A percentile compares a stretch with the other conserved stretches of the same genome.
Conservation (phyloP, 768 basidiomycete species). For the Boletus sp. region DNA sequence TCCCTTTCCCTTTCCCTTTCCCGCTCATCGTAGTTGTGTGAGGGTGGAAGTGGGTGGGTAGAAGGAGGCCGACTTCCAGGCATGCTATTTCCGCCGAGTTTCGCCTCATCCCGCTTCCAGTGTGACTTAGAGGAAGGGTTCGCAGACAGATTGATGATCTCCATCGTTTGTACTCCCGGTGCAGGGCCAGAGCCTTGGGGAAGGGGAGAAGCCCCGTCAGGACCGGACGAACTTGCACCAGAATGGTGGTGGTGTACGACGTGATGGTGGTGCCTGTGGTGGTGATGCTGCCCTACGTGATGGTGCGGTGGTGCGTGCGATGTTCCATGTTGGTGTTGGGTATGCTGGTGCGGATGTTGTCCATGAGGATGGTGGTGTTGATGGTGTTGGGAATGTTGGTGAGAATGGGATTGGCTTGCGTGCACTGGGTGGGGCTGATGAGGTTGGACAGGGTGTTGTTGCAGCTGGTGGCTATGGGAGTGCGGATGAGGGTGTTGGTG, state of each 20-base stretch:
- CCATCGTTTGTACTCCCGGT: slow-evolving; percentile 42
- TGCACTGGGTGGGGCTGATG: slow-evolving; percentile 28
- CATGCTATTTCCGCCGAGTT: slow-evolving; percentile 24
- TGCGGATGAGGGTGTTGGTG: slow-evolving; percentile 34
- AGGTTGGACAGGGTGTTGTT: slow-evolving; percentile 16
- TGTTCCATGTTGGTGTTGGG: slow-evolving; percentile 29
- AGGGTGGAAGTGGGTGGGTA: slow-evolving; percentile 32
- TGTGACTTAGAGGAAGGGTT: slow-evolving; percentile 31
- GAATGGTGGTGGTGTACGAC: slow-evolving; percentile 51
- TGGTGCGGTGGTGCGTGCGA: slow-evolving; percentile 40
- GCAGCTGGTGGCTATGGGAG: slow-evolving; percentile 35
- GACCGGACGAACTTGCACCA: slow-evolving; percentile 24
- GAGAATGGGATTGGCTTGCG: slow-evolving; percentile 30
- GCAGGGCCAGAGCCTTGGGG: slow-evolving; percentile 35
- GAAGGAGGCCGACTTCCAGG: slow-evolving; percentile 39
- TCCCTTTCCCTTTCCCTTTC: slow-evolving; percentile 30
- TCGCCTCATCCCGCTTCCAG: slow-evolving; percentile 39
- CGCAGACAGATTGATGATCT: slow-evolving; percentile 48
- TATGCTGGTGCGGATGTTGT: slow-evolving; percentile 33
- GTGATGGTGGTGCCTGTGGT: slow-evolving; percentile 39
- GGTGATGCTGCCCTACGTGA: slow-evolving; percentile 50
- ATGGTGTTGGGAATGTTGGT: slow-evolving; percentile 34
- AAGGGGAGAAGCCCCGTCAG: slow-evolving; percentile 31
- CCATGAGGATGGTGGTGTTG: slow-evolving; percentile 21
- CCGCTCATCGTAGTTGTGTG: slow-evolving; percentile 27